Percentiles rank a stretch among this genome's conserved stretches.
Evolutionary conservation across 2,329 filamentous ascomycete species (phyloP).

Genomic region (Penicillium sp.): DNA sequence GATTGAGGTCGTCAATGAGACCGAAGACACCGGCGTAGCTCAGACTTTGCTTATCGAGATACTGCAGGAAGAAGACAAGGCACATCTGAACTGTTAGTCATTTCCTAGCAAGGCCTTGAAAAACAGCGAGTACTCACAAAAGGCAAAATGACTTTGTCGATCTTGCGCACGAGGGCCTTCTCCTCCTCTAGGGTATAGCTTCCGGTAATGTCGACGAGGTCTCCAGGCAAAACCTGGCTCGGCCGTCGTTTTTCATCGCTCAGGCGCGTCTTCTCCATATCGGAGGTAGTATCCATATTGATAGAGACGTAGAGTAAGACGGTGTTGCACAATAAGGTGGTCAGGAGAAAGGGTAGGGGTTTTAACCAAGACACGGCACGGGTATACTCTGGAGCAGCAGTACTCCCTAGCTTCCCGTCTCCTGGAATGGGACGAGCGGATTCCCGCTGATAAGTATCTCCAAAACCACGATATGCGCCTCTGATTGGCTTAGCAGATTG

Average conservation of each 20-base stretch:
- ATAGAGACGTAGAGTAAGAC: too few species aligned
- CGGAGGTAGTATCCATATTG: too few species aligned
- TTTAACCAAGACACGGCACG: too few species aligned
- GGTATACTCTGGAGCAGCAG: too few species aligned
- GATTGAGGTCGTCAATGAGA: conserved; percentile 51
- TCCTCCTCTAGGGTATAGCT: conserved; percentile 1
- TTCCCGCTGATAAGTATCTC: too few species aligned
- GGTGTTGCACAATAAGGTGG: too few species aligned
- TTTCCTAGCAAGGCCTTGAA: not conserved
- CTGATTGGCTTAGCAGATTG: too few species aligned
- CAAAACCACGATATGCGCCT: too few species aligned
- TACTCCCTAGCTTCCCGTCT: too few species aligned
- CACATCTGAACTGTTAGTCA: conserved; percentile 38
- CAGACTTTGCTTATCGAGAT: conserved; percentile 52
- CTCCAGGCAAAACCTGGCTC: not conserved
- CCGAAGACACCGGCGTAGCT: conserved; percentile 53
- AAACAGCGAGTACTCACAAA: not conserved
- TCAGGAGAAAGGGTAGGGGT: too few species aligned
- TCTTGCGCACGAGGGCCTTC: conserved; percentile 5
- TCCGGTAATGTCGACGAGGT: not conserved
- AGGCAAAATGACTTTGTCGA: conserved; percentile 6
- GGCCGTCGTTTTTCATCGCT: not conserved
- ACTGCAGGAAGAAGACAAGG: conserved; percentile 51
- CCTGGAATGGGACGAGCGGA: too few species aligned
- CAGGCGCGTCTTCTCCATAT: too few species aligned